phyloP scores from a whole-genome alignment of 2,329 filamentous ascomycete species.

The Curvularia sp. region DNA sequence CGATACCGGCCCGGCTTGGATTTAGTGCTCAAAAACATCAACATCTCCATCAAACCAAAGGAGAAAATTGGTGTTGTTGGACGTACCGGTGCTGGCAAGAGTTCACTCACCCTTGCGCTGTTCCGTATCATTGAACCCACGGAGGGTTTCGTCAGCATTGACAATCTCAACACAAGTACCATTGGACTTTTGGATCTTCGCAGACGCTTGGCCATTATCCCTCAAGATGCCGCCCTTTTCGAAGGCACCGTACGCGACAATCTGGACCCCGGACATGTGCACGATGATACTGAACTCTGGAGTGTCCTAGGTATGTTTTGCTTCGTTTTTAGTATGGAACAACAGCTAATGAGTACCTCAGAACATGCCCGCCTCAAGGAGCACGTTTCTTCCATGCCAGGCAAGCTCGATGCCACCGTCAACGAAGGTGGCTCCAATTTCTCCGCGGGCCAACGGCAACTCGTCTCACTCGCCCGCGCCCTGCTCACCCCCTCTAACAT shows the following conservation, averaged over 20 bases:
- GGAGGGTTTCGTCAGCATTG: constrained; percentile 85
- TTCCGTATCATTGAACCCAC: constrained; percentile 95
- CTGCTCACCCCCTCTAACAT: constrained; percentile 96
- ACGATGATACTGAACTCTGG: constrained; percentile 97
- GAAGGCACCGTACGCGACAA: constrained; percentile 94
- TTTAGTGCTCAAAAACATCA: constrained; percentile 91
- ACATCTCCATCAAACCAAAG: constrained; percentile 88
- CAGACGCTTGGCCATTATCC: constrained; percentile 91
- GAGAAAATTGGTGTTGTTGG: constrained; percentile 99
- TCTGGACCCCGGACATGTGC: constrained; percentile 89
- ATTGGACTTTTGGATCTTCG: constrained; percentile 91
- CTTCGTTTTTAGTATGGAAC: not conserved
- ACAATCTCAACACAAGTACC: constrained; percentile 83
- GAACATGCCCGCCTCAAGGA: constrained; percentile 95
- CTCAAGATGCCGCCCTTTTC: constrained; percentile 95
- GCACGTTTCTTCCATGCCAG: constrained; percentile 83
- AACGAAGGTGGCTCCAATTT: constrained; percentile 97
- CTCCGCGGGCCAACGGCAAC: constrained; percentile 91
- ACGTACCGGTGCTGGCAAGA: constrained; percentile 94
- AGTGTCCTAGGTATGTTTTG: constrained; percentile 78
- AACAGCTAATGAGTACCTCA: constrained; percentile 48
- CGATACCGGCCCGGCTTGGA: constrained; percentile 90
- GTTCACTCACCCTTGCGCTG: constrained; percentile 86
- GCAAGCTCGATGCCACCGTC: constrained; percentile 86
- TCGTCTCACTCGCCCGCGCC: constrained; percentile 90